phyloP scores from a whole-genome alignment of 345 rosid genomes.

The Psidium guajava region DNA sequence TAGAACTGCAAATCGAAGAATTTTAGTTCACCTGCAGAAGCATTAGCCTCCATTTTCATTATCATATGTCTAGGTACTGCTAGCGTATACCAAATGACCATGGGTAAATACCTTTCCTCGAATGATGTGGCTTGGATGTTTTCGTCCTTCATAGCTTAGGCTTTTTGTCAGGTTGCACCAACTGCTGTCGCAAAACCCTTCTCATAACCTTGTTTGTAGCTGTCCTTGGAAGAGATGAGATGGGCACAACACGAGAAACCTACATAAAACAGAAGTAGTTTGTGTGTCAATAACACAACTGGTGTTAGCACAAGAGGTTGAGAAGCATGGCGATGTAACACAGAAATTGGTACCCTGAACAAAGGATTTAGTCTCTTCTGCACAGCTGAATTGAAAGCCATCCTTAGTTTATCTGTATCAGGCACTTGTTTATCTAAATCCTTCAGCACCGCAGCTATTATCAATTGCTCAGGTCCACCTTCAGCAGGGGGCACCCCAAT shows the following conservation, averaged over 20 bases:
- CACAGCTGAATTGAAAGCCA: slow-evolving; percentile 65
- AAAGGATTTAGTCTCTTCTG: slow-evolving; percentile 86
- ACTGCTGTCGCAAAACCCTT: slow-evolving; percentile 68
- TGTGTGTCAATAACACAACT: not conserved
- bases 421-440: slow-evolving; percentile 10
- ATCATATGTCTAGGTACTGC: not conserved
- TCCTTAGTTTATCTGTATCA: slow-evolving; percentile 45
- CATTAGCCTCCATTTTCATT: not conserved
- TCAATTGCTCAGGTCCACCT: slow-evolving; percentile 86
- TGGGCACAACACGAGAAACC: slow-evolving; percentile 51
- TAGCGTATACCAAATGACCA: not conserved
- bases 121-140: not conserved
- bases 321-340: not conserved
- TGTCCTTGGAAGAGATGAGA: slow-evolving; percentile 73
- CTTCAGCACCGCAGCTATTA: slow-evolving; percentile 69
- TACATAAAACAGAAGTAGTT: slow-evolving; percentile 9
- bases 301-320: not conserved
- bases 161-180: slow-evolving; percentile 31
- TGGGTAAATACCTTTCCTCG: not conserved
- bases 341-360: slow-evolving; percentile 45
- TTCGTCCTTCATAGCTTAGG: slow-evolving; percentile 39
- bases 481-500: slow-evolving; percentile 80
- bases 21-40: not conserved
- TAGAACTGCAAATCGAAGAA: not conserved
- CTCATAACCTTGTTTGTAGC: slow-evolving; percentile 96